Conservation (phyloP, 176 grass and related monocot genomes). For the Ensete glaucum region DNA sequence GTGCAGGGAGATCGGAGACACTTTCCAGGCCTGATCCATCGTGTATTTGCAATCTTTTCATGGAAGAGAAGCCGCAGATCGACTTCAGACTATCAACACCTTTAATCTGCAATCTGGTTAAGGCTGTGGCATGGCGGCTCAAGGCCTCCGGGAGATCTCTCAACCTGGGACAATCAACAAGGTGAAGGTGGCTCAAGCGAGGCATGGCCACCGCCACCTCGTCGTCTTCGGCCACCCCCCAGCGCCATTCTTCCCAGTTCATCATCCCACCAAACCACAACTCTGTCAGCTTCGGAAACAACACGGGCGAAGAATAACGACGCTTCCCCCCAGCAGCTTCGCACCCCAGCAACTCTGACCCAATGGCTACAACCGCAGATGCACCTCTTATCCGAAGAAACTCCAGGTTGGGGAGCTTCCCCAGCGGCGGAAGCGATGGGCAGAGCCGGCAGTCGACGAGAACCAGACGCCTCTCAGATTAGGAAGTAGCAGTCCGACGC, state of each 20-base stretch:
- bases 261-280: background rate
- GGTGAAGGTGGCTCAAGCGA: background rate
- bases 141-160: background rate
- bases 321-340: background rate
- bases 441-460: background rate
- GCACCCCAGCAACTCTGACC: background rate
- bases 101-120: background rate
- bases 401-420: background rate
- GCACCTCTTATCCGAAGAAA: background rate
- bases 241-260: background rate
- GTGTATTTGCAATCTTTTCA: background rate
- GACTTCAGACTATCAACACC: background rate
- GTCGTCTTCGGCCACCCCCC: background rate
- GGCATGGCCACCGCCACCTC: background rate
- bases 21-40: too few relatives aligned
- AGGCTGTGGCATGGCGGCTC: background rate
- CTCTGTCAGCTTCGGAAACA: background rate
- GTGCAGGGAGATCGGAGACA: too few relatives aligned
- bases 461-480: background rate
- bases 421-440: background rate
- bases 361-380: background rate
- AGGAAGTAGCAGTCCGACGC: background rate
- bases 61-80: background rate
- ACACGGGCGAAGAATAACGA: background rate
- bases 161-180: background rate